A percentile compares a stretch with the other conserved stretches of the same genome.
Conservation (phyloP, 257 asterid genomes). For the Solanum bukasovii region DNA sequence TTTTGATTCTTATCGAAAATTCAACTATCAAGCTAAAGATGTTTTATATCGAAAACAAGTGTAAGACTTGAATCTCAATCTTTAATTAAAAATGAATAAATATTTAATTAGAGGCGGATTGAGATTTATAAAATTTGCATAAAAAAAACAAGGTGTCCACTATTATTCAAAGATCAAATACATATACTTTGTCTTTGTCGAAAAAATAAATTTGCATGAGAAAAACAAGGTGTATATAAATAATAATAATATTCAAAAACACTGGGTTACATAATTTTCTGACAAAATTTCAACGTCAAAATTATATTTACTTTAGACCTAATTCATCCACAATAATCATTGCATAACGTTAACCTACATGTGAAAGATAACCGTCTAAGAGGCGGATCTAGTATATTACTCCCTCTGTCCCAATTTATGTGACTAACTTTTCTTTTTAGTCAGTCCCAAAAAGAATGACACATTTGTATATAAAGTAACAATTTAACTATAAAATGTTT, state of each 20-base stretch:
- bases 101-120: background rate
- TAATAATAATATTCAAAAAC: background rate
- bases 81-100: background rate
- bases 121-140: background rate
- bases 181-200: background rate
- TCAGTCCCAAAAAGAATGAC: no score
- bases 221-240: background rate
- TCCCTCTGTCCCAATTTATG: no score
- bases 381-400: background rate
- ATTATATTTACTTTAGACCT: background rate
- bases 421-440: no score
- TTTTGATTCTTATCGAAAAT: background rate
- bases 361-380: background rate
- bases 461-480: no score
- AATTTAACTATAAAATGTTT: no score
- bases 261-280: background rate
- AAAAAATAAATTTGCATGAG: background rate
- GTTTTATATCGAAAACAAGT: accelerated
- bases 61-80: background rate
- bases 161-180: background rate
- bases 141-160: background rate
- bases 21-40: background rate
- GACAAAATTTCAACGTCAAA: background rate
- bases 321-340: background rate
- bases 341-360: background rate